Evolutionary conservation across 345 rosid species (phyloP).

Genomic region (Pistacia vera): DNA sequence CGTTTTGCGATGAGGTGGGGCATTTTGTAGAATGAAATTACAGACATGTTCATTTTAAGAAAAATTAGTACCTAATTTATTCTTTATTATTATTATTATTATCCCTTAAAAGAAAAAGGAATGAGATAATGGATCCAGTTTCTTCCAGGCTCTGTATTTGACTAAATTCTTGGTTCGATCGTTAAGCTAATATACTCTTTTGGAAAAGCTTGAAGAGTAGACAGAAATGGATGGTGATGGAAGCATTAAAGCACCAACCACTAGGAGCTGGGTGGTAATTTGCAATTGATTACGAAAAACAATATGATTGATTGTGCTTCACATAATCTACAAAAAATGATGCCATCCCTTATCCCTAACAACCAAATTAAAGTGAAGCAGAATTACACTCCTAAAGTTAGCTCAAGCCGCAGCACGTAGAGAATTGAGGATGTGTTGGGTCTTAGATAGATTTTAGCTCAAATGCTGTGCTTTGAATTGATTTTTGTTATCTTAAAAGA

Average conservation of each 20-base stretch:
- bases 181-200: not conserved
- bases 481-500: too few species aligned
- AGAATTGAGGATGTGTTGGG: not conserved
- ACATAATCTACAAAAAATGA: constrained; percentile 2
- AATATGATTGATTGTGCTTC: not conserved
- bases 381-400: not conserved
- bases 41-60: not conserved
- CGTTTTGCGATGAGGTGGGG: not conserved
- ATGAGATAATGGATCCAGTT: not conserved
- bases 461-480: not conserved
- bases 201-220: not conserved
- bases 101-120: too few species aligned
- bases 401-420: not conserved
- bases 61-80: not conserved
- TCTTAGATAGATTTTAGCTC: not conserved
- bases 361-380: not conserved
- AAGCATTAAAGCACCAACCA: constrained; percentile 9
- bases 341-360: constrained; percentile 31
- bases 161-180: not conserved
- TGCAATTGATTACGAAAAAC: not conserved
- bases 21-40: not conserved
- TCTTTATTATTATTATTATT: not conserved
- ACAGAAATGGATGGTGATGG: constrained; percentile 17
- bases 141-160: not conserved
- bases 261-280: not conserved